Evolutionary conservation across 2,329 filamentous ascomycete species (phyloP).

Genomic region (Periconia macrospinosa): DNA sequence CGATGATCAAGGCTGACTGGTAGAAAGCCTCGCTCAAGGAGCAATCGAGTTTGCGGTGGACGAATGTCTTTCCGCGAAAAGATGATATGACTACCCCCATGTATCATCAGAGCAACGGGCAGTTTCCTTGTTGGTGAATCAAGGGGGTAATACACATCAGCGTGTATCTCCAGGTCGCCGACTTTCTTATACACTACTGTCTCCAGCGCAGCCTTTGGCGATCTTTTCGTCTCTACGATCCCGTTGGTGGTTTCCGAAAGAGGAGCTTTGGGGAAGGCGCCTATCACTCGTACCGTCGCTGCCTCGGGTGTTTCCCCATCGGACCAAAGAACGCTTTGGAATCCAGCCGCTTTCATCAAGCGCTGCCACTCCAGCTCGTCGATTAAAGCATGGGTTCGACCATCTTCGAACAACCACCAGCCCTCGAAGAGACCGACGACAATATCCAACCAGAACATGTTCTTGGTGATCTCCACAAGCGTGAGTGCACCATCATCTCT

Average conservation of each 20-base stretch:
- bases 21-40: slow-evolving; percentile 48
- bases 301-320: slow-evolving; percentile 4
- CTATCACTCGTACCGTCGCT: slow-evolving; percentile 9
- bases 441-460: slow-evolving; percentile 37
- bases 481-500: slow-evolving; percentile 31
- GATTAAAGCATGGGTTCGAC: slow-evolving; percentile 23
- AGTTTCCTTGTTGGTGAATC: not conserved
- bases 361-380: slow-evolving; percentile 19
- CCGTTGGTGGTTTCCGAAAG: not conserved
- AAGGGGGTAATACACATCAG: slow-evolving; percentile 5
- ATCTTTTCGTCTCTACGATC: not conserved
- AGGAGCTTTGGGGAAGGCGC: slow-evolving; percentile 2
- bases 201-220: not conserved
- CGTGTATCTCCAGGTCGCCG: slow-evolving; percentile 6
- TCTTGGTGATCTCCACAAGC: slow-evolving; percentile 34
- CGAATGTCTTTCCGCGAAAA: slow-evolving; percentile 44
- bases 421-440: slow-evolving; percentile 44
- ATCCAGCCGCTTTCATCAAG: slow-evolving; percentile 19
- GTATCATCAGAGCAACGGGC: slow-evolving; percentile 48
- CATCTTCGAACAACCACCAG: slow-evolving; percentile 46
- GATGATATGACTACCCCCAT: slow-evolving; percentile 49
- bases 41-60: slow-evolving; percentile 38
- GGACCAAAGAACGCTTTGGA: slow-evolving; percentile 10
- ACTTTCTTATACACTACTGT: slow-evolving; percentile 15
- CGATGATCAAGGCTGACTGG: slow-evolving; percentile 56